Conservation (phyloP, 495 filamentous ascomycete genomes). For the Penicillium fimorum region DNA sequence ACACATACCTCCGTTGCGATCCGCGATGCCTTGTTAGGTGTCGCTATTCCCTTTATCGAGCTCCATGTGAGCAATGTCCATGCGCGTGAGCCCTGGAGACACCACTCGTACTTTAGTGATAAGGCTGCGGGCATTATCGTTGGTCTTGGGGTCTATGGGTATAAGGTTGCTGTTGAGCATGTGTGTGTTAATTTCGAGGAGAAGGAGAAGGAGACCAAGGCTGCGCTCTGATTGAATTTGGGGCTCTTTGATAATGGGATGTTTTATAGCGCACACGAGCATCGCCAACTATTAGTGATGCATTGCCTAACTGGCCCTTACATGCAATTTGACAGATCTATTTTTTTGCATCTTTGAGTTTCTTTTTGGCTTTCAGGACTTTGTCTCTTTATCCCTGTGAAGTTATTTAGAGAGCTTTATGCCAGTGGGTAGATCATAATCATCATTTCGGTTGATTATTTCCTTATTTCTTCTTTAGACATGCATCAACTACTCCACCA, state of each 20-base stretch:
- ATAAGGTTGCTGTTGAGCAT: conserved; percentile 67
- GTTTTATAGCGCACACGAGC: too few relatives aligned
- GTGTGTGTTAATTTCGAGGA: conserved; percentile 46
- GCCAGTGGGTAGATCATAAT: too few relatives aligned
- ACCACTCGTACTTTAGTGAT: conserved; percentile 67
- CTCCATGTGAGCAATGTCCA: conserved; percentile 70
- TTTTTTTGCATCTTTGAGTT: too few relatives aligned
- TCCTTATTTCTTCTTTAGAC: too few relatives aligned
- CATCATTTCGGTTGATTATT: too few relatives aligned
- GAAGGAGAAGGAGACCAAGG: conserved; percentile 31
- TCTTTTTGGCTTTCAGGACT: too few relatives aligned
- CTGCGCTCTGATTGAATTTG: conserved; percentile 14
- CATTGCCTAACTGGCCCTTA: too few relatives aligned
- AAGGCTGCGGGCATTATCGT: conserved; percentile 68
- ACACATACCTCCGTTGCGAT: conserved; percentile 69
- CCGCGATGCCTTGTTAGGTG: conserved; percentile 63
- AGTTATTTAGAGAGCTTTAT: too few relatives aligned
- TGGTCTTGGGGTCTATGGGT: conserved; percentile 66
- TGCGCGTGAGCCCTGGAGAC: conserved; percentile 59
- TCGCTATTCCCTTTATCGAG: conserved; percentile 68
- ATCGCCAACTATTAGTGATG: too few relatives aligned
- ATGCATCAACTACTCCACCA: too few relatives aligned
- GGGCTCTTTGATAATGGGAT: not conserved
- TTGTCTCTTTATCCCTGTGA: too few relatives aligned
- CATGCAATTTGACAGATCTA: too few relatives aligned